phyloP scores from a whole-genome alignment of 2,329 filamentous ascomycete species.

The Sclerotinia glacialis region DNA sequence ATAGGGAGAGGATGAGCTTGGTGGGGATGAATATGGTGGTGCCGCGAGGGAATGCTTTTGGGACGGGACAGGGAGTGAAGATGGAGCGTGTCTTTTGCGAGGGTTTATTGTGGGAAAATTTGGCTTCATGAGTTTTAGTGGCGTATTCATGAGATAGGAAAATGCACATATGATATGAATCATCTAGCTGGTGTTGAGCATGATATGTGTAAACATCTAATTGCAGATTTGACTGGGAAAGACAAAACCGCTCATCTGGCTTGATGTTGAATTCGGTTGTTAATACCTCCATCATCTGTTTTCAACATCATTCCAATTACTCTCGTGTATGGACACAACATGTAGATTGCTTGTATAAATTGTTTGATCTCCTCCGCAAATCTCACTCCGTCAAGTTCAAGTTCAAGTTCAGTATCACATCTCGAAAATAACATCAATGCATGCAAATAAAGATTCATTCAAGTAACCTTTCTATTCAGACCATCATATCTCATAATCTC shows the following conservation, averaged over 20 bases:
- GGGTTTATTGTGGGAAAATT: constrained; percentile 1
- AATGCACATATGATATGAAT: not conserved
- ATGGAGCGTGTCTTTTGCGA: not conserved
- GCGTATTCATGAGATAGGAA: constrained; percentile 8
- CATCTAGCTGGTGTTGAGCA: not conserved
- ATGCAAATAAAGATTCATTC: not conserved
- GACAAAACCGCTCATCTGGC: not conserved
- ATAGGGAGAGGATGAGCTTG: not conserved
- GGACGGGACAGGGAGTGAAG: not conserved
- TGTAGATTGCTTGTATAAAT: not conserved
- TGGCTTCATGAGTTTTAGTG: constrained; percentile 5
- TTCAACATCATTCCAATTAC: not conserved
- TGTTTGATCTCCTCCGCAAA: too few relatives aligned
- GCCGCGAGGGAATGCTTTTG: not conserved
- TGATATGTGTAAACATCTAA: not conserved
- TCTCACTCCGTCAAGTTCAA: too few relatives aligned
- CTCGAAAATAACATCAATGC: not conserved
- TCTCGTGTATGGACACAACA: not conserved
- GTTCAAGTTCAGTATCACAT: too few relatives aligned
- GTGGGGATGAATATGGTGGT: not conserved
- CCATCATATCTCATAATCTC: not conserved
- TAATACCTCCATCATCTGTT: not conserved
- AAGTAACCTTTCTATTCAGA: not conserved
- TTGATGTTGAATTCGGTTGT: not conserved
- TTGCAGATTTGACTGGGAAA: not conserved